phyloP scores from a whole-genome alignment of 2,329 filamentous ascomycete genomes.

The Sarocladiaceae sp. region DNA sequence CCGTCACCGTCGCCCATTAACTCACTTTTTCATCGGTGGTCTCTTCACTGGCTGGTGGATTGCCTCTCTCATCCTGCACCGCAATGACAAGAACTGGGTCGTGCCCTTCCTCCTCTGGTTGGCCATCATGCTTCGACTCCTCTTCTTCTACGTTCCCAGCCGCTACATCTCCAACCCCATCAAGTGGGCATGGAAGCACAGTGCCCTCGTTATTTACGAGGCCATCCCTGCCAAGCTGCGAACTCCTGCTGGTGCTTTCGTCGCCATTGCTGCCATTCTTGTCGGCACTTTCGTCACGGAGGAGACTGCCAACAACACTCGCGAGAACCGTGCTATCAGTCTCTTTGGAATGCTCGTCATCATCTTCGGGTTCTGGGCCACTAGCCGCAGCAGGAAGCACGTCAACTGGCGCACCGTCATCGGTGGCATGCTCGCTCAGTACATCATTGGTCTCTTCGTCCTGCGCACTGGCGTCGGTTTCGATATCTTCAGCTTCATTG shows the following conservation, averaged over 20 bases:
- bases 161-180: constrained; percentile 60
- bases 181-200: constrained; percentile 60
- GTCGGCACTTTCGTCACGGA: constrained; percentile 69
- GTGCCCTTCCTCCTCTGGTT: constrained; percentile 80
- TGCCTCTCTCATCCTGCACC: constrained; percentile 65
- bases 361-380: constrained; percentile 59
- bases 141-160: constrained; percentile 66
- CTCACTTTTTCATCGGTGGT: constrained; percentile 39
- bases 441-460: constrained; percentile 83
- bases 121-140: constrained; percentile 62
- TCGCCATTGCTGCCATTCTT: constrained; percentile 67
- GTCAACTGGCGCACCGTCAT: constrained; percentile 77
- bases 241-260: constrained; percentile 52
- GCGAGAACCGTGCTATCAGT: constrained; percentile 72
- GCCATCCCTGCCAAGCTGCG: constrained; percentile 62
- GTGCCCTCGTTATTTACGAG: constrained; percentile 50
- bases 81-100: constrained; percentile 69
- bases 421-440: constrained; percentile 82
- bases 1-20: constrained; percentile 35
- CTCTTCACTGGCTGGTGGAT: constrained; percentile 65
- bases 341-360: constrained; percentile 72
- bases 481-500: constrained; percentile 89
- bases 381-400: constrained; percentile 60
- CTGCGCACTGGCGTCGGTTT: constrained; percentile 73
- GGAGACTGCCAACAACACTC: constrained; percentile 69